Conservation (phyloP, 768 basidiomycete species). For the Tulasnella sp. region DNA sequence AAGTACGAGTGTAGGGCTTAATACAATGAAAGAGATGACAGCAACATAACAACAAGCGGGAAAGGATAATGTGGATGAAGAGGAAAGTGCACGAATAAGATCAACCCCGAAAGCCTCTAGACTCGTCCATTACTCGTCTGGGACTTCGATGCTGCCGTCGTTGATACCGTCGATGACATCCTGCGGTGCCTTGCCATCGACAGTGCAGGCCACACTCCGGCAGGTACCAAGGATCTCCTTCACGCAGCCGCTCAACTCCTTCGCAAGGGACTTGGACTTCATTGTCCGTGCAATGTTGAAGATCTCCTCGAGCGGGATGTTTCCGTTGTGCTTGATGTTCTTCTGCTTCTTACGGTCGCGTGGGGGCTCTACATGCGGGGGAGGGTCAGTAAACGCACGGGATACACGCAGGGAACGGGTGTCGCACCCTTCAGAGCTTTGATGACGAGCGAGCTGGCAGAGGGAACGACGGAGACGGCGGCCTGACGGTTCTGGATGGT, state of each 20-base stretch:
- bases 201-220: conserved; percentile 93
- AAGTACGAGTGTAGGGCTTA: conserved; percentile 1
- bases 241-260: conserved; percentile 78
- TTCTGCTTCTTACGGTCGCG: conserved; percentile 99
- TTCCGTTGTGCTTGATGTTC: conserved; percentile 98
- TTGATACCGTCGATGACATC: conserved; percentile 87
- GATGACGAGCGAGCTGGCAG: conserved; percentile 96
- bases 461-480: conserved; percentile 90
- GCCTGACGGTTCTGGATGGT: conserved; percentile 99
- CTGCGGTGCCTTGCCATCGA: conserved; percentile 89
- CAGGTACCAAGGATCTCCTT: conserved; percentile 99
- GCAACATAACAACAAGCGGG: conserved; percentile 1
- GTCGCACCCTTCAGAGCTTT: conserved; percentile 88
- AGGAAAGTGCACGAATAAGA: neutral
- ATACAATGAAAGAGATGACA: neutral
- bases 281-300: conserved; percentile 94
- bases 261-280: conserved; percentile 89
- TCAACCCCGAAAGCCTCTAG: conserved; percentile 2
- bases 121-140: conserved; percentile 61
- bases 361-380: conserved; percentile 69
- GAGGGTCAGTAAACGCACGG: neutral
- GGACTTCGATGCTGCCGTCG: conserved; percentile 78
- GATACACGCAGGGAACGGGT: neutral
- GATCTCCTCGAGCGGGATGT: conserved; percentile 90
- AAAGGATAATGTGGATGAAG: neutral